Evolutionary conservation across 2,329 filamentous ascomycete genomes (phyloP).

Genomic region (Clonostachys solani): DNA sequence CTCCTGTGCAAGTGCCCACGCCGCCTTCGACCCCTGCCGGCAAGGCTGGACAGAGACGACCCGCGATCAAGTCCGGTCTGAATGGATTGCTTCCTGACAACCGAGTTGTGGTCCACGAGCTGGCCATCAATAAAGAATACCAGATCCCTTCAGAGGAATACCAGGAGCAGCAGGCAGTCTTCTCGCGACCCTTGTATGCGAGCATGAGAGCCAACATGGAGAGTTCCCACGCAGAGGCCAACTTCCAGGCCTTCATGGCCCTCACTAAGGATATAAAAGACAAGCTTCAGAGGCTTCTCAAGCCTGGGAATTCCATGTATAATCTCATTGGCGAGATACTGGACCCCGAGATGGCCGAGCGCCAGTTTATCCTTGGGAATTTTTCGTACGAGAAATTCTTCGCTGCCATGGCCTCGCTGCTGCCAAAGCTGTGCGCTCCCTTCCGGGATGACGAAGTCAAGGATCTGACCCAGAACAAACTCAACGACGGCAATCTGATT

Average conservation of each 20-base stretch:
- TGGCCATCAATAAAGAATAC: constrained; percentile 76
- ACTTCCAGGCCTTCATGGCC: constrained; percentile 63
- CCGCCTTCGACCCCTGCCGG: constrained; percentile 46
- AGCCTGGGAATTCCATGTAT: constrained; percentile 68
- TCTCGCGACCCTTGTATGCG: constrained; percentile 44
- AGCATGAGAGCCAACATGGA: constrained; percentile 62
- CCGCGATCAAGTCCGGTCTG: constrained; percentile 29
- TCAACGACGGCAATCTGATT: constrained; percentile 60
- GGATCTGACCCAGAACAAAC: constrained; percentile 58
- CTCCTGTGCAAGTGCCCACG: constrained; percentile 45
- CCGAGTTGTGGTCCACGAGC: constrained; percentile 70
- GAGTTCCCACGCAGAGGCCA: constrained; percentile 59
- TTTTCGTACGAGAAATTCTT: constrained; percentile 84
- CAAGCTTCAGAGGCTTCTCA: constrained; percentile 69
- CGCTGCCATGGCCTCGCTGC: constrained; percentile 65
- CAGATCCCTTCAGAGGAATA: constrained; percentile 61
- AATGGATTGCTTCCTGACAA: constrained; percentile 65
- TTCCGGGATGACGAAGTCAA: constrained; percentile 76
- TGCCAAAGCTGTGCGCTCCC: constrained; percentile 77
- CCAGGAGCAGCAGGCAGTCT: constrained; percentile 48
- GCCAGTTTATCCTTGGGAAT: constrained; percentile 64
- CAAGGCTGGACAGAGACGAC: constrained; percentile 12
- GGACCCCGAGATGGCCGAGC: constrained; percentile 66
- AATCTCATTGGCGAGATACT: constrained; percentile 71
- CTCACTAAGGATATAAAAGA: constrained; percentile 68